Evolutionary conservation across 108 stramenopile species (phyloP).

Genomic region (Skeletonema costatum): DNA sequence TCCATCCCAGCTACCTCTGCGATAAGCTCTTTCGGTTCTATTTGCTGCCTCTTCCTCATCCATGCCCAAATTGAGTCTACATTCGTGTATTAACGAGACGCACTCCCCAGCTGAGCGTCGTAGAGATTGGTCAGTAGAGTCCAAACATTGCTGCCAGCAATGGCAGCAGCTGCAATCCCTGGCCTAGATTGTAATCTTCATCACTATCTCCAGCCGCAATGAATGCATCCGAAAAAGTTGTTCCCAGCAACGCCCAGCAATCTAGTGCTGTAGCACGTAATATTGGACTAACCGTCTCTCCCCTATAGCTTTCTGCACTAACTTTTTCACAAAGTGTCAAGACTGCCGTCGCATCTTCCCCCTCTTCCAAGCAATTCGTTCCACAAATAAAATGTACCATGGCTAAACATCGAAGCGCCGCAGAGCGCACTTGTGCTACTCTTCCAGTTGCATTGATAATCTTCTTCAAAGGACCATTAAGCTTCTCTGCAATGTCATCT

Average conservation of each 20-base stretch:
- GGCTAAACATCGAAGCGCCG: conserved; percentile 72
- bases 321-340: conserved; percentile 75
- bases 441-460: conserved; percentile 62
- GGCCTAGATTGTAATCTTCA: conserved; percentile 42
- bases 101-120: conserved; percentile 80
- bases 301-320: conserved; percentile 54
- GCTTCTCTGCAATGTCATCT: conserved; percentile 57
- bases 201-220: conserved; percentile 62
- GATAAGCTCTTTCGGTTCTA: conserved; percentile 57
- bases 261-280: conserved; percentile 77
- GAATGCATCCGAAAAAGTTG: conserved; percentile 59
- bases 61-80: conserved; percentile 65
- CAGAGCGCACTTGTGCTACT: conserved; percentile 66
- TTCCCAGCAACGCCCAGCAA: conserved; percentile 81
- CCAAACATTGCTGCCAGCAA: conserved; percentile 64
- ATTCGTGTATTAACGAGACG: conserved; percentile 78
- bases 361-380: conserved; percentile 49
- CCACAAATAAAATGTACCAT: conserved; percentile 72
- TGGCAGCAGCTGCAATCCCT: conserved; percentile 65
- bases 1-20: conserved; percentile 81
- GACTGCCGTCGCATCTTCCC: conserved; percentile 41
- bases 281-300: conserved; percentile 47
- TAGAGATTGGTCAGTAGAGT: conserved; percentile 49
- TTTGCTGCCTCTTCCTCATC: conserved; percentile 53
- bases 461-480: conserved; percentile 52